phyloP scores from a whole-genome alignment of 202 grass and related monocot species.

The Musa balbisiana region DNA sequence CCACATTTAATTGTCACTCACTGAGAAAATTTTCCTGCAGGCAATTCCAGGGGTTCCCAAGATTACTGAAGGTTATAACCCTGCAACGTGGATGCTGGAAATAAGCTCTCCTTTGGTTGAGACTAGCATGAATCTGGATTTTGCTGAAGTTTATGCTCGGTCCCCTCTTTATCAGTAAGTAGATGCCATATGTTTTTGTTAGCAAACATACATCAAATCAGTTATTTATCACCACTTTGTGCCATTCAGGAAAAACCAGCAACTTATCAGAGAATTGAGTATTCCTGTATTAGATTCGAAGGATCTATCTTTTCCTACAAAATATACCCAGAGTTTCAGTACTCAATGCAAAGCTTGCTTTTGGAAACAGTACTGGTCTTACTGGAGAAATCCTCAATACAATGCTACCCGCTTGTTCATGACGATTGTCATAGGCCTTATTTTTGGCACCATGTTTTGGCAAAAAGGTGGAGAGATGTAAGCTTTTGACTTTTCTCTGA shows the following conservation, averaged over 20 bases:
- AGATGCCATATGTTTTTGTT: constrained; percentile 4
- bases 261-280: constrained; percentile 21
- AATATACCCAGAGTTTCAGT: constrained; percentile 24
- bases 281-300: constrained; percentile 14
- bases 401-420: constrained; percentile 21
- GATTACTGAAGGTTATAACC: constrained; percentile 60
- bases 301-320: constrained; percentile 31
- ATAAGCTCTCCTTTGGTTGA: constrained; percentile 46
- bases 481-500: background rate
- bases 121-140: constrained; percentile 43
- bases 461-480: constrained; percentile 19
- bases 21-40: constrained; percentile 25
- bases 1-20: background rate
- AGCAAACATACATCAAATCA: background rate
- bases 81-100: constrained; percentile 84
- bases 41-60: constrained; percentile 55
- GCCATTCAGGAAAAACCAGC: constrained; percentile 26
- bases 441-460: constrained; percentile 28
- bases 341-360: constrained; percentile 28
- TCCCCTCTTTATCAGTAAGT: constrained; percentile 57
- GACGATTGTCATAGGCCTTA: constrained; percentile 12
- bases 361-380: constrained; percentile 37
- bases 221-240: background rate
- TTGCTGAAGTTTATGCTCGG: constrained; percentile 57
- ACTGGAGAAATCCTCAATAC: constrained; percentile 31